Evolutionary conservation across 75 land plant species (phyloP).

Genomic region (Selaginella moellendorffii): DNA sequence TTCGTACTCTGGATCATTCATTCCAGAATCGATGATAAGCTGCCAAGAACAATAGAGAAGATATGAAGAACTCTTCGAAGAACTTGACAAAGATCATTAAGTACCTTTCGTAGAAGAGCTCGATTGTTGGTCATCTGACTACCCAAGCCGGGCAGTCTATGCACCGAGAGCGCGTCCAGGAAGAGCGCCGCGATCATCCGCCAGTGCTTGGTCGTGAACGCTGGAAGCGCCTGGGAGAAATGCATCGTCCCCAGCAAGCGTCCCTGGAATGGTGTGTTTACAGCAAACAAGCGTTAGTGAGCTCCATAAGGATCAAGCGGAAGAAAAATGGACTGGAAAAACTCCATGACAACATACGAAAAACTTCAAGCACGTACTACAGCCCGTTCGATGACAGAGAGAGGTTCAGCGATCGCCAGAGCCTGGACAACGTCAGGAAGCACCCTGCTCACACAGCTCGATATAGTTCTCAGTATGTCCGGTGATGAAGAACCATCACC

Average conservation of each 20-base stretch:
- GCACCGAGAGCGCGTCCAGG: slow-evolving; percentile 65
- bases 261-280: slow-evolving; percentile 57
- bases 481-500: slow-evolving; percentile 34
- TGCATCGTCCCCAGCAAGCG: slow-evolving; percentile 61
- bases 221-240: slow-evolving; percentile 55
- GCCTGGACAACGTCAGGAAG: slow-evolving; percentile 46
- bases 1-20: slow-evolving; percentile 49
- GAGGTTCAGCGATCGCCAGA: slow-evolving; percentile 41
- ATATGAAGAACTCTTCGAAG: too few species aligned
- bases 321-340: neutral
- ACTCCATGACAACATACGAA: neutral
- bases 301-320: neutral
- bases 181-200: slow-evolving; percentile 47
- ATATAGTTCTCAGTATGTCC: slow-evolving; percentile 63
- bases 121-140: slow-evolving; percentile 31
- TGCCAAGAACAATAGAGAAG: too few species aligned
- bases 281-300: too few species aligned
- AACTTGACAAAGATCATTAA: too few species aligned
- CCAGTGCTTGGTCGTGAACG: slow-evolving; percentile 64
- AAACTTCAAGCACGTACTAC: slow-evolving; percentile 28
- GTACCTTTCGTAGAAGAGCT: slow-evolving; percentile 42
- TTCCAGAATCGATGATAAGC: slow-evolving; percentile 42
- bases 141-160: slow-evolving; percentile 37
- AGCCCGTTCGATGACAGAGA: slow-evolving; percentile 49
- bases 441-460: slow-evolving; percentile 51